phyloP scores from a whole-genome alignment of 1,139 yeast species.

The Sugiyamaella paludigena region DNA sequence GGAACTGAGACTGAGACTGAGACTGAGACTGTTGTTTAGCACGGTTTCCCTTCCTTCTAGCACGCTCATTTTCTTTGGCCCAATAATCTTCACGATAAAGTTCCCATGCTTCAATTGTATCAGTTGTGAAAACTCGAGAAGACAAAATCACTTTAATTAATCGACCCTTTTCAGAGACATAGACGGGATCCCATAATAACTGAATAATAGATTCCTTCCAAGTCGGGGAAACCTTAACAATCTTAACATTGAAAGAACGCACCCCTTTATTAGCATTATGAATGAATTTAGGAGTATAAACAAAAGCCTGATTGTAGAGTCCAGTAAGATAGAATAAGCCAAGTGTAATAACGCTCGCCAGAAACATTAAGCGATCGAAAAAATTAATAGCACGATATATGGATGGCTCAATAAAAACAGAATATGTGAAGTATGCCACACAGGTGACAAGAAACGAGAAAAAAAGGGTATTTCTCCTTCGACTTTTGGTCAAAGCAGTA shows the following conservation, averaged over 20 bases:
- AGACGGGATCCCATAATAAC: constrained; percentile 30
- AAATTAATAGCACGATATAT: constrained; percentile 37
- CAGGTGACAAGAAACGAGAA: constrained; percentile 48
- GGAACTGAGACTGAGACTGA: constrained; percentile 30
- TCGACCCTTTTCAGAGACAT: constrained; percentile 27
- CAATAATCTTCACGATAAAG: constrained; percentile 89
- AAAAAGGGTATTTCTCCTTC: constrained; percentile 73
- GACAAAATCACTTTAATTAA: constrained; percentile 68
- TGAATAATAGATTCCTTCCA: constrained; percentile 45
- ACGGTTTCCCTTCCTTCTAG: neutral
- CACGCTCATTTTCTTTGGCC: constrained; percentile 80
- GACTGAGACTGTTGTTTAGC: neutral
- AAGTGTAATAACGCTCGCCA: constrained; percentile 68
- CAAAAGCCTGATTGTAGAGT: constrained; percentile 81
- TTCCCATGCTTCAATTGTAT: constrained; percentile 93
- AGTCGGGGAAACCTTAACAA: constrained; percentile 67
- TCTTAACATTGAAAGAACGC: constrained; percentile 72
- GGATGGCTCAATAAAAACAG: constrained; percentile 35
- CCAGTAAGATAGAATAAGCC: constrained; percentile 83
- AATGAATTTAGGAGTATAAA: constrained; percentile 74
- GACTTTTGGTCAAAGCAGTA: constrained; percentile 61
- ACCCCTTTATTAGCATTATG: constrained; percentile 83
- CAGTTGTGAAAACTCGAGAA: constrained; percentile 78
- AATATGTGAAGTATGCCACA: constrained; percentile 34
- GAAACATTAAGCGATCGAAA: constrained; percentile 54